Evolutionary conservation across 2,329 filamentous ascomycete genomes (phyloP).

Genomic region (Ramichloridium luteum): DNA sequence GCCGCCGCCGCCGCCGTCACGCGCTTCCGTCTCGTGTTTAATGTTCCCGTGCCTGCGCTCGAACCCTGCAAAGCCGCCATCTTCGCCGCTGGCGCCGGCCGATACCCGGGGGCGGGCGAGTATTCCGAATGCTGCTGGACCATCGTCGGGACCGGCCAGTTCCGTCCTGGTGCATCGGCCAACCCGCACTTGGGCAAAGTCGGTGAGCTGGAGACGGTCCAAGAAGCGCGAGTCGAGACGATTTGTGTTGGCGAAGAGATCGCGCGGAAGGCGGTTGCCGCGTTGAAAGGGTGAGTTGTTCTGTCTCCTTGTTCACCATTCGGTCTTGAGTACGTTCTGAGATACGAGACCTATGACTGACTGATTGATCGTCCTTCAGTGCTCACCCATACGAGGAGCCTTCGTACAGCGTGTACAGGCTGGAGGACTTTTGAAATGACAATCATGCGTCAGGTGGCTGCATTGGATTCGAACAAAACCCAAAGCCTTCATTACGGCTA

Average conservation of each 20-base stretch:
- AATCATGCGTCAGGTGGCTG: too few species aligned
- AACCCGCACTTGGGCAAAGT: slow-evolving; percentile 51
- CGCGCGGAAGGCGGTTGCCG: slow-evolving; percentile 45
- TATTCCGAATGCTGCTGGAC: slow-evolving; percentile 35
- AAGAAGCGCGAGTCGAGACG: slow-evolving; percentile 52
- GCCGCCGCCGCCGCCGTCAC: too few species aligned
- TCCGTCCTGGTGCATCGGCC: slow-evolving; percentile 48
- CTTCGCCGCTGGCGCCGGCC: slow-evolving; percentile 35
- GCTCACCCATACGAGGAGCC: slow-evolving; percentile 35
- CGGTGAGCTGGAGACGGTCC: slow-evolving; percentile 45
- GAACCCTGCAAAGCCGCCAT: slow-evolving; percentile 31
- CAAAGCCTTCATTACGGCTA: too few species aligned
- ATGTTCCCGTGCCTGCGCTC: slow-evolving; percentile 28
- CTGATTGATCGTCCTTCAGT: slow-evolving; percentile 1
- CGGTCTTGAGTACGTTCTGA: neutral
- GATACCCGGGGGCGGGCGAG: slow-evolving; percentile 28
- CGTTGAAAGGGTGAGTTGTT: slow-evolving; percentile 48
- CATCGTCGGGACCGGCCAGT: slow-evolving; percentile 48
- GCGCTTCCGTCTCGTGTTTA: slow-evolving; percentile 36
- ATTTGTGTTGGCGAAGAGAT: slow-evolving; percentile 49
- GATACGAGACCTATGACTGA: neutral
- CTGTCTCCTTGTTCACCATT: slow-evolving; percentile 2
- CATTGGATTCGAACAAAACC: too few species aligned
- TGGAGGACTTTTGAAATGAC: slow-evolving; percentile 29
- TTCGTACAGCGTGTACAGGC: slow-evolving; percentile 35